phyloP scores from a whole-genome alignment of 805 yeast genomes.

The Kodamaea laetipori region DNA sequence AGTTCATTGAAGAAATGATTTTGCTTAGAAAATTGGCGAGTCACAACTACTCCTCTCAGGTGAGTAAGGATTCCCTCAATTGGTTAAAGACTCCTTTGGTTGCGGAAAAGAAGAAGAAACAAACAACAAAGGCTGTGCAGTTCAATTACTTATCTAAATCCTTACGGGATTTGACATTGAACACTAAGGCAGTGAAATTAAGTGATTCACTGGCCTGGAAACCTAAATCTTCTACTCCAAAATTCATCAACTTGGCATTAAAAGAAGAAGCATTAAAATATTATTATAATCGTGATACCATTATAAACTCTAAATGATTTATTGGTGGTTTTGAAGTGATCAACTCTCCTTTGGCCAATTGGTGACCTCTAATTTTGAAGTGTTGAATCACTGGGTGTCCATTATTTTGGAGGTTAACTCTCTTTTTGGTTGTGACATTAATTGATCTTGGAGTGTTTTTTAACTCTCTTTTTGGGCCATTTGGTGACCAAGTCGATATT shows the following conservation, averaged over 20 bases:
- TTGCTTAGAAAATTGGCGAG: slow-evolving; percentile 39
- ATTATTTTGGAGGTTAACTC: too few species aligned
- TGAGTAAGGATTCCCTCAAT: slow-evolving; percentile 11
- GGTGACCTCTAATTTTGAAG: too few species aligned
- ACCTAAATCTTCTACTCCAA: slow-evolving; percentile 19
- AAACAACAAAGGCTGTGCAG: neutral
- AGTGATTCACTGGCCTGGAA: slow-evolving; percentile 15
- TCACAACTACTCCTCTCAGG: slow-evolving; percentile 3
- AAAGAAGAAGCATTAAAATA: slow-evolving; percentile 8
- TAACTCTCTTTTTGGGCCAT: slow-evolving; percentile 58
- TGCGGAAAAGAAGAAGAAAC: neutral
- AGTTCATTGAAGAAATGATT: slow-evolving; percentile 47
- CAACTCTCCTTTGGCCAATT: too few species aligned
- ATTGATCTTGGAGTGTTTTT: neutral
- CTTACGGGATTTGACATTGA: slow-evolving; percentile 16
- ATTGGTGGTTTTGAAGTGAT: too few species aligned
- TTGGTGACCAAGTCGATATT: slow-evolving; percentile 74
- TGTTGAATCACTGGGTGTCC: too few species aligned
- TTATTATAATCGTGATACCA: slow-evolving; percentile 1
- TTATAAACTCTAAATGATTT: neutral
- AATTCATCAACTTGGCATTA: slow-evolving; percentile 20
- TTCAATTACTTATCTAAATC: slow-evolving; percentile 10
- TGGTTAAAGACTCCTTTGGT: slow-evolving; percentile 25
- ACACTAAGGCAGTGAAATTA: slow-evolving; percentile 17
- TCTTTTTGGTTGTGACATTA: neutral